phyloP scores from a whole-genome alignment of 768 basidiomycete species.

The Cystobasidium onofrii region DNA sequence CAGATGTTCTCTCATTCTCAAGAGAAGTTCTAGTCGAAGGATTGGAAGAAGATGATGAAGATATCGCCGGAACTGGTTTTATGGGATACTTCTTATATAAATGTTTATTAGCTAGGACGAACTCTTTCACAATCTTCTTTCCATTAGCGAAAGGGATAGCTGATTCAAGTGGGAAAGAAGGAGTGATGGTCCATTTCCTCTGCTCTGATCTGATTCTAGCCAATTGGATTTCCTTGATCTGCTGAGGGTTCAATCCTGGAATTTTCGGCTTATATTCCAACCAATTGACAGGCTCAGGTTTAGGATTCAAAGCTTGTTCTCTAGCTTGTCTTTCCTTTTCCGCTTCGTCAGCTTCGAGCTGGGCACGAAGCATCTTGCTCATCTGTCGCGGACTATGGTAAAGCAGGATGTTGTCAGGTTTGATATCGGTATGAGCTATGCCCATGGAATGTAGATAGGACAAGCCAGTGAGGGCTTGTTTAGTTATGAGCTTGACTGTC shows the following conservation, averaged over 20 bases:
- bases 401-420: conserved; percentile 95
- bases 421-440: conserved; percentile 95
- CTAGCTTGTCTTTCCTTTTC: neutral
- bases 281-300: conserved; percentile 12
- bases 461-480: conserved; percentile 82
- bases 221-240: neutral
- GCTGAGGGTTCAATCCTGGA: neutral
- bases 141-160: conserved; percentile 1
- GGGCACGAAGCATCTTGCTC: conserved; percentile 75
- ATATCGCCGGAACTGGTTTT: neutral
- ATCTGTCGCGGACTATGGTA: conserved; percentile 51
- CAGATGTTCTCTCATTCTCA: neutral
- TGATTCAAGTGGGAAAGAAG: neutral
- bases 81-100: neutral
- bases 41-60: neutral
- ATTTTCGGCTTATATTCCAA: neutral
- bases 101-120: neutral
- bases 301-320: neutral
- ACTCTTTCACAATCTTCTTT: neutral
- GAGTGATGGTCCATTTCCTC: conserved; percentile 14
- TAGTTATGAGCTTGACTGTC: conserved; percentile 50
- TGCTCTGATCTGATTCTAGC: conserved; percentile 3
- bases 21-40: neutral
- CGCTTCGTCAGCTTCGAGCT: neutral
- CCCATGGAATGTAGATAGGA: conserved; percentile 90